Base-by-base conservation (phyloP, 345 rosid genomes). In the Eucalyptus caleyi region DNA sequence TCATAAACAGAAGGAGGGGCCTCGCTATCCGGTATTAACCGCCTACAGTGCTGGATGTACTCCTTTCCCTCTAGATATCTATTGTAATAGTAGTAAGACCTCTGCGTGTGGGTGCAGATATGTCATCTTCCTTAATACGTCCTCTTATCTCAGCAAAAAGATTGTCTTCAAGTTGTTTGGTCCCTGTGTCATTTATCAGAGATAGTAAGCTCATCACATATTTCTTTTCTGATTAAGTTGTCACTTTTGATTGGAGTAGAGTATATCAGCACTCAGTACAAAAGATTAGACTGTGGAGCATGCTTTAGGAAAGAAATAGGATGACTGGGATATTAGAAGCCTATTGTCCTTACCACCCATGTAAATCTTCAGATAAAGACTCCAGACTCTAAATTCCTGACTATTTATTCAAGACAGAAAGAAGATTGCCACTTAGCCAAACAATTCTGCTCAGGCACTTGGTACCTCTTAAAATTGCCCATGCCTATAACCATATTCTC, bases 121-220 rank as follows among this genome's bases (percentile, higher is more conserved):
- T 94, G 83, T 97, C 99, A 88, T 96, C 99, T 94, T 97, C 98
- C 93, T 97, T 97, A 89, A 97, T 92, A 91, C 99, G 92, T 44
- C 95, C 97, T 89, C 93, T 93, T 81, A 97, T 95, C 92, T 97
- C 99, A 85, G 91, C 91, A 91, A 92, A 97, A 26, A 97, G 92
- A 59, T 95, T 88, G 87, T 95, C 93, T 92, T 96, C 96, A 88
- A 97, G 91, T 86, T 92, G 89, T 90, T 97, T 97, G 23, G 96
- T 95, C 86, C 96, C 99, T 97, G 87, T 40, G n/a, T 34, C 86
- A 59, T 86, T 42, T 49, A 37, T 23, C 32, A 77, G 51, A 47
- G 14, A n/a, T 7, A 60, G 13, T 30, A 42, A 34, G 37, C 59
- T 53, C 50, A 37, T 45, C 69, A 51, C 62, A 86, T 44, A 50